Percentiles rank a stretch among this genome's conserved stretches.
phyloP scores from a whole-genome alignment of 192 early-diverging fungal genomes.

The Glomus cerebriforme region DNA sequence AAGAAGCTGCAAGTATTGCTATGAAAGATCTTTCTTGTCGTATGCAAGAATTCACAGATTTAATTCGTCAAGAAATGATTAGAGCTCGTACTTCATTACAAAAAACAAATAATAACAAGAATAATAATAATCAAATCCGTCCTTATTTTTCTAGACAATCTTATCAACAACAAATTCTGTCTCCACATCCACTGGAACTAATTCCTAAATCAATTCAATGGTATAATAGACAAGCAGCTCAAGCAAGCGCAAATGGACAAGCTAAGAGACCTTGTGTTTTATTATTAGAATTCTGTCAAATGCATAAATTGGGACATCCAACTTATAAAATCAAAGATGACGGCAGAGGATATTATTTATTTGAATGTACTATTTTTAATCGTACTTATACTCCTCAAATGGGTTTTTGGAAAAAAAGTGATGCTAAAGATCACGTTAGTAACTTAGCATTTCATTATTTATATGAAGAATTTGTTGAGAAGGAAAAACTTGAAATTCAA shows the following conservation, averaged over 20 bases:
- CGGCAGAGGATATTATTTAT: constrained; percentile 12
- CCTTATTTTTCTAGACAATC: not conserved
- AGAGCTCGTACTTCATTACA: not conserved
- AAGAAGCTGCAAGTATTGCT: constrained; percentile 15
- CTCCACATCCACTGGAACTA: constrained; percentile 14
- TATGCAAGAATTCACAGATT: not conserved
- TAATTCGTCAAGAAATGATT: constrained; percentile 3
- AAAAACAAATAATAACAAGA: not conserved
- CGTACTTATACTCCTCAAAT: not conserved
- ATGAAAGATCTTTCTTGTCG: not conserved
- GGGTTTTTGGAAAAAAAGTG: constrained; percentile 9
- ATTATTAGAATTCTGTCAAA: constrained; percentile 27
- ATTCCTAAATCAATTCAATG: not conserved
- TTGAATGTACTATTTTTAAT: not conserved
- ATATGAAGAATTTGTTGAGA: not conserved
- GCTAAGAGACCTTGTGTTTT: constrained; percentile 3
- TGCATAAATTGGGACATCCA: constrained; percentile 19
- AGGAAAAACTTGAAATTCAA: not conserved
- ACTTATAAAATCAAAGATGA: constrained; percentile 11
- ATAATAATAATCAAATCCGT: constrained; percentile 3
- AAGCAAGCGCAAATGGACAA: not conserved
- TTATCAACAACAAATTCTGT: not conserved
- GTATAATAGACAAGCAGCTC: not conserved
- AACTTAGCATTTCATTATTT: constrained; percentile 1
- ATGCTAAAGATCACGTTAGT: constrained; percentile 17